phyloP scores from a whole-genome alignment of 1,139 yeast genomes.

The Yamadazyma pseudoaaseri region DNA sequence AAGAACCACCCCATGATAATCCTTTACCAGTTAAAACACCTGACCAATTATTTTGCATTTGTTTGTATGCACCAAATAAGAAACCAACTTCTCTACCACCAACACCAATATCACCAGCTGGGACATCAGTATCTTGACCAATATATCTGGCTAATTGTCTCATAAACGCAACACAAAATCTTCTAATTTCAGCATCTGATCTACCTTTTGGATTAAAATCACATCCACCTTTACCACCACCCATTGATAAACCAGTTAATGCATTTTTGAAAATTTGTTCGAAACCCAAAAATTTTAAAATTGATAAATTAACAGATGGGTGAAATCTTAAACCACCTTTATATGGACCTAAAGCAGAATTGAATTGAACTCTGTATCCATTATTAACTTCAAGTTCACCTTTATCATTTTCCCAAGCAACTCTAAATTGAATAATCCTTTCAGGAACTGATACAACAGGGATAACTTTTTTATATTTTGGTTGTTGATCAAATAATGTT shows the following conservation, averaged over 20 bases:
- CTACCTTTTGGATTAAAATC: slow-evolving; percentile 97
- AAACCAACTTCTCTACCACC: slow-evolving; percentile 86
- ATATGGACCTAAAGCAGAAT: slow-evolving; percentile 98
- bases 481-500: slow-evolving; percentile 82
- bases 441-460: slow-evolving; percentile 94
- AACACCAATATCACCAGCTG: slow-evolving; percentile 95
- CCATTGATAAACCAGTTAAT: slow-evolving; percentile 94
- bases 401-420: slow-evolving; percentile 94
- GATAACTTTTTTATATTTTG: slow-evolving; percentile 85
- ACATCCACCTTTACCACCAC: slow-evolving; percentile 99
- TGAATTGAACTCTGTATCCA: slow-evolving; percentile 98
- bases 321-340: slow-evolving; percentile 99
- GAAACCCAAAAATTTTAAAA: slow-evolving; percentile 93
- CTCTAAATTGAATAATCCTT: slow-evolving; percentile 95
- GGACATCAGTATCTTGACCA: slow-evolving; percentile 97
- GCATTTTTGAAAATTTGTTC: slow-evolving; percentile 99
- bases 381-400: slow-evolving; percentile 92
- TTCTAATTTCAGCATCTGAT: slow-evolving; percentile 90
- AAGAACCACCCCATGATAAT: slow-evolving; percentile 97
- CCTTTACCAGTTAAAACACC: slow-evolving; percentile 99
- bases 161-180: slow-evolving; percentile 96
- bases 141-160: slow-evolving; percentile 93
- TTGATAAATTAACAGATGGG: slow-evolving; percentile 93
- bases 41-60: slow-evolving; percentile 87
- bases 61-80: slow-evolving; percentile 96